Conservation (phyloP, 2,329 filamentous ascomycete genomes). For the Furcasterigmium furcatum region DNA sequence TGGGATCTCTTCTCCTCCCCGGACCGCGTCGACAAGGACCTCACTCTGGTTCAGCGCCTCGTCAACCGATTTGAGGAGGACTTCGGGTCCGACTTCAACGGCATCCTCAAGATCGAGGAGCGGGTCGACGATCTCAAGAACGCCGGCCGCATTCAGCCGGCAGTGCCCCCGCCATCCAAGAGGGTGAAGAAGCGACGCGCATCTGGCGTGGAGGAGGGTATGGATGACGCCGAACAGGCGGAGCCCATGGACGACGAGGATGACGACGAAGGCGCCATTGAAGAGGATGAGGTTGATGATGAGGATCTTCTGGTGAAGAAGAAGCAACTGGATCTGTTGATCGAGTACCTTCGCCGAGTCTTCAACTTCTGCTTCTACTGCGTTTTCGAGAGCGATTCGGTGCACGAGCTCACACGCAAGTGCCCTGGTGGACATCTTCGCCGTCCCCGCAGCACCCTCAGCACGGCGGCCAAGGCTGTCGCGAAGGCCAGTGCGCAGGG, state of each 20-base stretch:
- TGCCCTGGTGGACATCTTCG: conserved; percentile 97
- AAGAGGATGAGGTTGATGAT: conserved; percentile 82
- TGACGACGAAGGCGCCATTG: conserved; percentile 75
- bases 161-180: conserved; percentile 46
- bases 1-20: conserved; percentile 97
- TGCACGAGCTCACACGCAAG: conserved; percentile 93
- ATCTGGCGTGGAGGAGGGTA: conserved; percentile 56
- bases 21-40: conserved; percentile 87
- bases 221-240: conserved; percentile 61
- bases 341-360: conserved; percentile 93
- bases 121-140: conserved; percentile 77
- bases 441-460: conserved; percentile 82
- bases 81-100: conserved; percentile 73
- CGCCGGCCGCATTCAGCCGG: conserved; percentile 73
- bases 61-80: conserved; percentile 83
- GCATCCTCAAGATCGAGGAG: conserved; percentile 77
- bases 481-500: conserved; percentile 81
- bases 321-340: conserved; percentile 92
- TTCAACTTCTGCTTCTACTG: conserved; percentile 99
- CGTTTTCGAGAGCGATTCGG: conserved; percentile 96
- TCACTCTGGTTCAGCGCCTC: conserved; percentile 77
- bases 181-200: conserved; percentile 57
- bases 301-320: conserved; percentile 89
- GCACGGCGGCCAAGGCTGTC: conserved; percentile 76
- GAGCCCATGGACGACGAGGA: conserved; percentile 70